Evolutionary conservation across 2,329 filamentous ascomycete species (phyloP).

Genomic region (Aschersonia sp.): DNA sequence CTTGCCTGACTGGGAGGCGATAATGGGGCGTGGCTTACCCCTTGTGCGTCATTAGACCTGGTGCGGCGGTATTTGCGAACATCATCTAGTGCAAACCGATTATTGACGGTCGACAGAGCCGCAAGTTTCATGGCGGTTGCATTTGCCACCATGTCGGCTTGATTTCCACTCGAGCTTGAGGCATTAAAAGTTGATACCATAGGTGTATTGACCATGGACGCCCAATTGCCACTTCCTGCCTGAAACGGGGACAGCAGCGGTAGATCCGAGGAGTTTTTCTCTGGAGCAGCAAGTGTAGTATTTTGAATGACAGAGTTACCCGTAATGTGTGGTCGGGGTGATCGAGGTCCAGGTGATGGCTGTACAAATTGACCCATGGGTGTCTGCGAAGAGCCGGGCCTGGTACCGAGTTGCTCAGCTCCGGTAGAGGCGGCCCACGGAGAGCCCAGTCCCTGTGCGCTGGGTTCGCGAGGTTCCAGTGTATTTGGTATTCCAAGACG

Average conservation of each 20-base stretch:
- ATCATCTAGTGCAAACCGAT: constrained; percentile 91
- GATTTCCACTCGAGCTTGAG: constrained; percentile 38
- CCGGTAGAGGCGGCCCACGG: constrained; percentile 55
- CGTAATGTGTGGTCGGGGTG: constrained; percentile 58
- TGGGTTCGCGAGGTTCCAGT: constrained; percentile 16
- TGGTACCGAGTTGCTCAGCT: constrained; percentile 42
- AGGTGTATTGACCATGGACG: constrained; percentile 94
- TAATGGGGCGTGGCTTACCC: constrained; percentile 44
- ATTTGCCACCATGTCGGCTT: constrained; percentile 97
- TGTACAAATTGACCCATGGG: constrained; percentile 95
- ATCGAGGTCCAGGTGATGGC: constrained; percentile 62
- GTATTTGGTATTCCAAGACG: constrained; percentile 59
- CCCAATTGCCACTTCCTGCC: constrained; percentile 81
- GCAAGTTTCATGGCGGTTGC: constrained; percentile 98
- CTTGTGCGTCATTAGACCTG: constrained; percentile 71
- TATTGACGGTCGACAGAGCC: constrained; percentile 93
- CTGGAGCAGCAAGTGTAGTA: constrained; percentile 60
- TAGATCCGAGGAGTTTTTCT: constrained; percentile 55
- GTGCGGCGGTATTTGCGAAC: constrained; percentile 90
- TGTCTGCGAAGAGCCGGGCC: constrained; percentile 63
- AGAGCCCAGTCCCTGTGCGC: constrained; percentile 31
- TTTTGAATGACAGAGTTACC: constrained; percentile 63
- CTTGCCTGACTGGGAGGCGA: constrained; percentile 51
- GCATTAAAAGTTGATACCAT: constrained; percentile 77
- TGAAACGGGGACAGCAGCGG: constrained; percentile 77